Percentiles rank a stretch among this genome's conserved stretches.
These are phyloP conservation scores for Crithidia brevicula DNA, from an alignment of 208 protist genomes.

Conservation along the genomic window DNA sequence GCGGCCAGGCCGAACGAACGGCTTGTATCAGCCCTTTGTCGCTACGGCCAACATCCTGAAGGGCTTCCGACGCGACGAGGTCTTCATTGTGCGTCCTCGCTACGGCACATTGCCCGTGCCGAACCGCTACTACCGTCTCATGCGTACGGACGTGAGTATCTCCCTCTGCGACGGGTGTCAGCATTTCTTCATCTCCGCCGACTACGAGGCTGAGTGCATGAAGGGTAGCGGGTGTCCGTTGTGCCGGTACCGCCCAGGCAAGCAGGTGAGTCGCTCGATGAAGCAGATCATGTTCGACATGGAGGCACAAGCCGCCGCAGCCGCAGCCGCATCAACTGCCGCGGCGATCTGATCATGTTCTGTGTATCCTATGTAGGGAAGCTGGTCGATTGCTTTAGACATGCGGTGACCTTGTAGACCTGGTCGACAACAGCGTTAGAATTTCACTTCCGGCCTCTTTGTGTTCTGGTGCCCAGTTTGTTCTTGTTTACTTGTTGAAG, in stretches of 20 bases:
- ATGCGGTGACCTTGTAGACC: too few relatives aligned
- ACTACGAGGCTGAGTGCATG: slow-evolving; percentile 93
- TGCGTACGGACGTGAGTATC: slow-evolving; percentile 81
- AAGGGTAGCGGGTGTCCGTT: slow-evolving; percentile 90
- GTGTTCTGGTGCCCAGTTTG: too few relatives aligned
- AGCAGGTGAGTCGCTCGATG: slow-evolving; percentile 58
- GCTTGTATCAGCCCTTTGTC: slow-evolving; percentile 86
- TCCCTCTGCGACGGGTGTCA: slow-evolving; percentile 90
- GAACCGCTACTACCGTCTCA: slow-evolving; percentile 91
- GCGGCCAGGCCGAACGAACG: slow-evolving; percentile 66
- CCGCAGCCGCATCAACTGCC: neutral
- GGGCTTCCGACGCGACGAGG: slow-evolving; percentile 83
- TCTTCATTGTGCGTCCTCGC: slow-evolving; percentile 83
- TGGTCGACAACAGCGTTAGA: too few relatives aligned
- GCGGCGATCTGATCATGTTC: neutral
- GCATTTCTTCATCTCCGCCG: slow-evolving; percentile 93
- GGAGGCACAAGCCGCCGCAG: slow-evolving; percentile 17
- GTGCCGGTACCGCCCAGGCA: slow-evolving; percentile 80
- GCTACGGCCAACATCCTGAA: slow-evolving; percentile 80
- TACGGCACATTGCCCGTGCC: slow-evolving; percentile 70
- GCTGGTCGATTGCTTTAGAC: too few relatives aligned
- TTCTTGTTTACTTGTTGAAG: neutral
- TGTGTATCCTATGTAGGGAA: too few relatives aligned
- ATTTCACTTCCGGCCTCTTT: too few relatives aligned
- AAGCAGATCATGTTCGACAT: slow-evolving; percentile 64